A percentile compares a stretch with the other conserved stretches of the same genome.
These are phyloP conservation scores for Mycena leptocephala DNA, from an alignment of 768 basidiomycete species.

Conservation along the genomic window DNA sequence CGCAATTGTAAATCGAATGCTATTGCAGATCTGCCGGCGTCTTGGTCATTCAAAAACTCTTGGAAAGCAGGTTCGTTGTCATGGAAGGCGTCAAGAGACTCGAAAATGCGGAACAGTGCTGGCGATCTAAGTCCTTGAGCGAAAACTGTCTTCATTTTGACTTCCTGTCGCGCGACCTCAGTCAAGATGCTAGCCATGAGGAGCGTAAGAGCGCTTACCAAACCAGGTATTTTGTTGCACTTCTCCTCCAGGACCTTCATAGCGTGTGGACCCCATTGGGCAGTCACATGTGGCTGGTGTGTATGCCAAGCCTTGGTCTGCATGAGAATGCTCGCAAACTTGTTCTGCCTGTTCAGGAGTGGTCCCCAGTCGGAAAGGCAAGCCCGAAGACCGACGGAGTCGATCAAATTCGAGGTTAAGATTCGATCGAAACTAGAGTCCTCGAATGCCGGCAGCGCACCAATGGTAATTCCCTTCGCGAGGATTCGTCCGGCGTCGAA, in stretches of 20 bases:
- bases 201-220: slow-evolving; percentile 26
- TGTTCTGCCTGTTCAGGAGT: slow-evolving; percentile 46
- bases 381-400: slow-evolving; percentile 39
- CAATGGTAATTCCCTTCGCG: slow-evolving; percentile 45
- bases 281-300: not conserved
- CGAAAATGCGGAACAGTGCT: slow-evolving; percentile 36
- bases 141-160: slow-evolving; percentile 34
- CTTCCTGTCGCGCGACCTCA: slow-evolving; percentile 10
- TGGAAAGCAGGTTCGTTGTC: slow-evolving; percentile 46
- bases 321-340: slow-evolving; percentile 44
- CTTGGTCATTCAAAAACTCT: slow-evolving; percentile 42
- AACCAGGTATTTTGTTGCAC: slow-evolving; percentile 32
- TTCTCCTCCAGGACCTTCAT: slow-evolving; percentile 38
- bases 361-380: slow-evolving; percentile 50
- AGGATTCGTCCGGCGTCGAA: slow-evolving; percentile 54
- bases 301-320: slow-evolving; percentile 50
- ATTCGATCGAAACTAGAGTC: slow-evolving; percentile 49
- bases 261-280: slow-evolving; percentile 17
- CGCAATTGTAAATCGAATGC: slow-evolving; percentile 41
- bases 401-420: slow-evolving; percentile 46
- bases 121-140: slow-evolving; percentile 38
- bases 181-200: not conserved
- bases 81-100: slow-evolving; percentile 41
- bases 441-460: slow-evolving; percentile 42
- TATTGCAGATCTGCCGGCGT: slow-evolving; percentile 34